These are phyloP conservation scores for Larix sibirica DNA, from an alignment of 83 land plant genomes.

Conservation along the genomic window DNA sequence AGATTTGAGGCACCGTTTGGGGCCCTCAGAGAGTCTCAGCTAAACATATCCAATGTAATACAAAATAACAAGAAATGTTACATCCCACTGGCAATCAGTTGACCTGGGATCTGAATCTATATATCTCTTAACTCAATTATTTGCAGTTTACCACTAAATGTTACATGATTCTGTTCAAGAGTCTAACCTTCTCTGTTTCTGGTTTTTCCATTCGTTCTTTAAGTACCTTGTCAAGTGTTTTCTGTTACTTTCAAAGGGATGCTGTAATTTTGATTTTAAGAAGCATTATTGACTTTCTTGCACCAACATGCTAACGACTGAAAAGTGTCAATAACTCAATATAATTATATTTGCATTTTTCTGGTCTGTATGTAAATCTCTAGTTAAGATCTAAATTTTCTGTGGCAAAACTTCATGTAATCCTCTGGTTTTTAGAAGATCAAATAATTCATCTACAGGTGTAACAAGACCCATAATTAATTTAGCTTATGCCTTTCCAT, in stretches of 20 bases:
- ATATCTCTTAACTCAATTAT: neutral
- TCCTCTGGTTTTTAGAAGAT: too few species aligned
- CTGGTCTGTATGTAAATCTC: neutral
- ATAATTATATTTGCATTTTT: neutral
- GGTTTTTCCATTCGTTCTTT: too few species aligned
- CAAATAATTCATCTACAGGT: too few species aligned
- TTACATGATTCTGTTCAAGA: neutral
- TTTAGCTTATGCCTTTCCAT: too few species aligned
- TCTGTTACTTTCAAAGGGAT: neutral
- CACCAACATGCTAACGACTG: neutral
- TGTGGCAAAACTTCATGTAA: too few species aligned
- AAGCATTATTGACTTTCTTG: neutral
- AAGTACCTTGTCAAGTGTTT: neutral
- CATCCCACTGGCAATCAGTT: neutral
- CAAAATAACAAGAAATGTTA: neutral
- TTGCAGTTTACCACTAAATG: neutral
- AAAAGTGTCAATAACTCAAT: neutral
- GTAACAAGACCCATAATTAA: too few species aligned
- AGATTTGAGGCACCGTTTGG: too few species aligned
- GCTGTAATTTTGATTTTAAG: neutral
- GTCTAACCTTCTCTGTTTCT: too few species aligned
- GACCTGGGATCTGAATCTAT: neutral
- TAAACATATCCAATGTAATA: too few species aligned
- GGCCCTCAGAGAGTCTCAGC: too few species aligned
- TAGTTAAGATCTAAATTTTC: neutral